Evolutionary conservation across 495 filamentous ascomycete species (phyloP), one percentile per base, ranked within the genome.

Genomic region (Penicillium dipodomyicola): DNA sequence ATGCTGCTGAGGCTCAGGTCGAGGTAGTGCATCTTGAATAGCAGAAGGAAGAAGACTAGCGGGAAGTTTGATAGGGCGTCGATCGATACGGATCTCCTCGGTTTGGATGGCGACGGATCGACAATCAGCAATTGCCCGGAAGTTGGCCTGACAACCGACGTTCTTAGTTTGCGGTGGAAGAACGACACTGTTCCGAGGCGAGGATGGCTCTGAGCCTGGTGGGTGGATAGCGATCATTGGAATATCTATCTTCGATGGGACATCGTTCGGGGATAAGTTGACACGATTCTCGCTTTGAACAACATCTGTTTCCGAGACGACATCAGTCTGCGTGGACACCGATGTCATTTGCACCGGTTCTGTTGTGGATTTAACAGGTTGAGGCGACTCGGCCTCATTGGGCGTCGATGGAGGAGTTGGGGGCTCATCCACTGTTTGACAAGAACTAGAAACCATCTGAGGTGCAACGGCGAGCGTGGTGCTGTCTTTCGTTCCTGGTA

Each of bases 11-110:
- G 60, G 19, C 54, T 62, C 56, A 23, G 59, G 49, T n/a, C 48
- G 59, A 27, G 64, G 51, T n/a, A 72, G 71, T 37, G 72, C 41
- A 45, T 76, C 74, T 44, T 70, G 71, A 56, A 79, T 78, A 17
- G 86, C 79, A 8, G 89, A 91, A 3, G 91, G 87, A 32, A 89
- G 82, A 48, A 96, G 77, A 65, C 92, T 87, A 2, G 87, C 82
- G 20, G 90, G 89, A 17, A 96, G 72, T 64, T 83, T 88, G 41
- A 85, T 79, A 27, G 87, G 77, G 51, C 91, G 81, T 72, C 81
- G 82, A 67, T 92, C 92, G 17, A 92, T 78, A 43, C 85, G 77
- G 58, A 96, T 96, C 58, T 88, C 86, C 54, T 97, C 91, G 10
- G 94, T 98, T 76, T 98, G 95, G 42, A 96, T 83, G 4, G 75